A percentile compares a stretch with the other conserved stretches of the same genome.
phyloP scores from a whole-genome alignment of 768 basidiomycete genomes.

The Kwoniella dendrophila region DNA sequence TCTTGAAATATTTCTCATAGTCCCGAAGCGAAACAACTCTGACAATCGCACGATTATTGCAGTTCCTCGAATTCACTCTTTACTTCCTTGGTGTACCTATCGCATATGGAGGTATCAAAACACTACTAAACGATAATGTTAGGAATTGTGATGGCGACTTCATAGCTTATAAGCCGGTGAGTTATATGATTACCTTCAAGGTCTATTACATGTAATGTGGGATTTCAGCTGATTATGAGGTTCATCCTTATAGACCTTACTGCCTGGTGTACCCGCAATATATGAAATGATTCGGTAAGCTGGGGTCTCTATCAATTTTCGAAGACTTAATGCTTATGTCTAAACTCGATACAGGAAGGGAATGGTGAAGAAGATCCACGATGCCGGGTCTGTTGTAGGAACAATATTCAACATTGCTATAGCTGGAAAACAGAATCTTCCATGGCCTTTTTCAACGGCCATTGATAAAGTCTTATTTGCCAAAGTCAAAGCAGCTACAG shows the following conservation, averaged over 20 bases:
- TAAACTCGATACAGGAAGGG: slow-evolving; percentile 38
- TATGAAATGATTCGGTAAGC: slow-evolving; percentile 46
- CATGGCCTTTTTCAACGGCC: slow-evolving; percentile 39
- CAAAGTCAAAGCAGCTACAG: slow-evolving; percentile 51
- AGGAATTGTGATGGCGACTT: slow-evolving; percentile 54
- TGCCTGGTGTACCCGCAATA: slow-evolving; percentile 53
- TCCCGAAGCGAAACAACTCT: neutral
- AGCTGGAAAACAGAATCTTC: slow-evolving; percentile 48
- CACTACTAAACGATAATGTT: slow-evolving; percentile 54
- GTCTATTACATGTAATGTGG: neutral
- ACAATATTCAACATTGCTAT: slow-evolving; percentile 49
- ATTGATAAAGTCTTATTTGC: slow-evolving; percentile 52
- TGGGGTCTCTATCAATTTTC: neutral
- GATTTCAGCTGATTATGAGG: neutral
- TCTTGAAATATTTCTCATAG: neutral
- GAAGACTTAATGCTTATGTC: neutral
- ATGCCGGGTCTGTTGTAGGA: slow-evolving; percentile 42
- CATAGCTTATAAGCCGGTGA: slow-evolving; percentile 45
- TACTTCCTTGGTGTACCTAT: slow-evolving; percentile 46
- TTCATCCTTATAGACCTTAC: slow-evolving; percentile 31
- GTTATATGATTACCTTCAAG: slow-evolving; percentile 1
- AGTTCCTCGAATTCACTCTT: slow-evolving; percentile 54
- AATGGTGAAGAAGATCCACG: slow-evolving; percentile 53
- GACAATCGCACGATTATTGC: slow-evolving; percentile 5
- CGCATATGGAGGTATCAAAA: slow-evolving; percentile 53